phyloP scores from a whole-genome alignment of 345 rosid species.

The Mangifera indica region DNA sequence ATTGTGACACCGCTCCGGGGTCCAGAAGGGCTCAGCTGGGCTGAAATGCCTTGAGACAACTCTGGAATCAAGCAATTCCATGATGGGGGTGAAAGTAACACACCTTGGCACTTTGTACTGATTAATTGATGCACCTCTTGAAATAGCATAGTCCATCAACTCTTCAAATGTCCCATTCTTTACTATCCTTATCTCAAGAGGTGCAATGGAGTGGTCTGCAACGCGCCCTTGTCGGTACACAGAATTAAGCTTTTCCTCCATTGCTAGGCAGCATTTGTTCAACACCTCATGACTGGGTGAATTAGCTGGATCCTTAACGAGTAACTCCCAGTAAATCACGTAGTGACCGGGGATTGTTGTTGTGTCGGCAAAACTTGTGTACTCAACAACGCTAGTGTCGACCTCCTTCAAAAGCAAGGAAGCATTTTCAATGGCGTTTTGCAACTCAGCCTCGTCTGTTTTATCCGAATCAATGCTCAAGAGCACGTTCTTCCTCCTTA shows the following conservation, averaged over 20 bases:
- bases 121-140: conserved; percentile 91
- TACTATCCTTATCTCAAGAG: conserved; percentile 80
- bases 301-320: conserved; percentile 37
- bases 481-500: conserved; percentile 83
- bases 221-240: conserved; percentile 89
- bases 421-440: conserved; percentile 71
- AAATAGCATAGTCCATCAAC: conserved; percentile 87
- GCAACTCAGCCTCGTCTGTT: conserved; percentile 88
- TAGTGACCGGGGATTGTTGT: conserved; percentile 74
- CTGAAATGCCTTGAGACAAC: conserved; percentile 75
- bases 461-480: conserved; percentile 85
- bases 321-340: conserved; percentile 84
- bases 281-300: conserved; percentile 47
- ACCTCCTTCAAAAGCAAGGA: conserved; percentile 43
- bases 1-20: conserved; percentile 40
- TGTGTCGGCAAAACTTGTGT: conserved; percentile 83
- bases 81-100: conserved; percentile 70
- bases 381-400: conserved; percentile 66
- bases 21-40: conserved; percentile 71
- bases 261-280: conserved; percentile 58
- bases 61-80: conserved; percentile 73
- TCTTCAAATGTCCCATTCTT: conserved; percentile 83
- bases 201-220: conserved; percentile 79
- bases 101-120: conserved; percentile 90
- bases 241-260: conserved; percentile 78